Evolutionary conservation across 176 grass and related monocot species (phyloP), one percentile per base, ranked within the genome.

Genomic region (Secale cereale): DNA sequence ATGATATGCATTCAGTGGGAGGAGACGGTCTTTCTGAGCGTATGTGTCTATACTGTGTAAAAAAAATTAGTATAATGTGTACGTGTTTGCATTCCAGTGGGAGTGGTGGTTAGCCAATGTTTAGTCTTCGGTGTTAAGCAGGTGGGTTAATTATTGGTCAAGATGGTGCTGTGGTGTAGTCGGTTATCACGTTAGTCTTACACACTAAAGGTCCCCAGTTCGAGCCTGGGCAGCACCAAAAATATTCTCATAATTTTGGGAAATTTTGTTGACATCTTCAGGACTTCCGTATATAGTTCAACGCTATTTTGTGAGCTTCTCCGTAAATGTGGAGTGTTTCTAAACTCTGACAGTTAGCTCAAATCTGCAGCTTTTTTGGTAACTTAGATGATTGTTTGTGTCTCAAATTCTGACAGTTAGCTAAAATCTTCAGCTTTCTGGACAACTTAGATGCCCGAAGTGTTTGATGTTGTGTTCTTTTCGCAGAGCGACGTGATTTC

Each of bases 141-240:
- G 7, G 19, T 1, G 6, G 52, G 19, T 57, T 57, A 57, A 57
- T 0, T 1, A 57, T 8, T 57, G 22, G 19, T 22, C 52, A 57
- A 57, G 7, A 10, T 29, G 86, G 74, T 73, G 75, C 39, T 88
- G 86, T 84, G 74, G 80, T 78, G 86, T 83, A 88, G 81, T 83
- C 30, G 64, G 74, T 83, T 71, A 87, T 87, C 86, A 82, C 79
- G 72, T 82, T 87, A 77, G 78, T 81, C 46, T 81, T 81, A 87
- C 85, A 81, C 85, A 81, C 85, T 40, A 81, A 81, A 87, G 78
- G 60, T 87, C 70, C 61, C 70, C 85, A 81, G 70, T 82, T 82
- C 45, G 60, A 87, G 62, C 78, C 85, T 87, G 79, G 70, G 43
- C 85, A 76, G 78, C 70, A 87, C 79, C 78, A 86, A 36, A 36